phyloP scores from a whole-genome alignment of 2,329 filamentous ascomycete species.

The Ascochyta pisi region DNA sequence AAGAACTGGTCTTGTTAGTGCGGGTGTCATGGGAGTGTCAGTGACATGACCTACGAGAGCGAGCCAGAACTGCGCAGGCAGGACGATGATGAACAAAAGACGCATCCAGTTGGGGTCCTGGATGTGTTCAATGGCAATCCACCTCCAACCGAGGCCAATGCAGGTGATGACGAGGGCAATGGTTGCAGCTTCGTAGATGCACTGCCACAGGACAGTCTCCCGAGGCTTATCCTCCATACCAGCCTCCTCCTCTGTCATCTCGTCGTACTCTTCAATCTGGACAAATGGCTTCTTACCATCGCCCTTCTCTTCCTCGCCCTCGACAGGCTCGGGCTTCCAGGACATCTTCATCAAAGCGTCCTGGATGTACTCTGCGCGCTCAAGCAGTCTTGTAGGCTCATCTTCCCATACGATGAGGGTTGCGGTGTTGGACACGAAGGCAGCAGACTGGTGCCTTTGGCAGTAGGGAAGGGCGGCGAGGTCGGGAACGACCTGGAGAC shows the following conservation, averaged over 20 bases:
- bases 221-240: conserved; percentile 47
- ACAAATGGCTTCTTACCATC: conserved; percentile 31
- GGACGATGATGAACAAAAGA: conserved; percentile 60
- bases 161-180: conserved; percentile 60
- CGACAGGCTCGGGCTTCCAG: conserved; percentile 59
- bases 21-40: not conserved
- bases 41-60: conserved; percentile 52
- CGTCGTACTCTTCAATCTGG: conserved; percentile 23
- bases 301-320: conserved; percentile 49
- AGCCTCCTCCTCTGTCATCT: conserved; percentile 31
- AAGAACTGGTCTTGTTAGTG: conserved; percentile 37
- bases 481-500: conserved; percentile 67
- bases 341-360: conserved; percentile 76
- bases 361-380: conserved; percentile 75
- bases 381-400: conserved; percentile 73
- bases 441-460: conserved; percentile 80
- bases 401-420: conserved; percentile 84
- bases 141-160: conserved; percentile 64
- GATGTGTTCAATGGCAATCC: conserved; percentile 61
- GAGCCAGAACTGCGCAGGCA: conserved; percentile 66
- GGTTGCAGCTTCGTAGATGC: conserved; percentile 61
- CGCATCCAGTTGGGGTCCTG: conserved; percentile 63
- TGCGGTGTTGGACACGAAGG: conserved; percentile 75
- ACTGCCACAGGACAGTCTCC: conserved; percentile 62
- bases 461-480: conserved; percentile 64